Conservation (phyloP, 805 yeast genomes). For the Nakazawaea pomicola region DNA sequence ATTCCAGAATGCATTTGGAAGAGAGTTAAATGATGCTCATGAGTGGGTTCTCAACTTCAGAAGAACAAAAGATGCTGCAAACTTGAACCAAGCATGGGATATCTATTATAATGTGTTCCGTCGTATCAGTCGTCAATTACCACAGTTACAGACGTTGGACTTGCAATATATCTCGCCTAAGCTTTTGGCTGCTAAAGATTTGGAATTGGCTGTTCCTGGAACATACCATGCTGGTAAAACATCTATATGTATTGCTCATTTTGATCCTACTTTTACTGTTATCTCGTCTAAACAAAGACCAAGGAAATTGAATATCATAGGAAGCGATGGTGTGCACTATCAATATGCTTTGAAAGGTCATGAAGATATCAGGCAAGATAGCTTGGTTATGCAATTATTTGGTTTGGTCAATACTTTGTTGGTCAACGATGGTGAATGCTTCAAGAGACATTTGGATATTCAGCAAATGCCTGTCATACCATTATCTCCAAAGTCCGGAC, state of each 20-base stretch:
- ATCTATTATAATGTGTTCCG: constrained; percentile 91
- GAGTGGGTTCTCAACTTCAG: constrained; percentile 90
- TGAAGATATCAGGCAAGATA: constrained; percentile 97
- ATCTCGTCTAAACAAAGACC: constrained; percentile 97
- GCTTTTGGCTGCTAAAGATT: constrained; percentile 66
- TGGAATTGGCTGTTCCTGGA: constrained; percentile 91
- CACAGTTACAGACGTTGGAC: constrained; percentile 81
- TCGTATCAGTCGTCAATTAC: constrained; percentile 82
- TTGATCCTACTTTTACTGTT: constrained; percentile 81
- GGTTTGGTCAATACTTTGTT: constrained; percentile 91
- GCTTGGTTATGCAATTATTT: constrained; percentile 94
- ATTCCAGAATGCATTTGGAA: constrained; percentile 88
- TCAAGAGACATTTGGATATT: constrained; percentile 90
- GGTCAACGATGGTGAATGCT: constrained; percentile 89
- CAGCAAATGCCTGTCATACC: constrained; percentile 94
- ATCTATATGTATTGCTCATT: constrained; percentile 61
- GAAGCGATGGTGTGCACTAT: constrained; percentile 90
- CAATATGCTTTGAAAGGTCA: constrained; percentile 86
- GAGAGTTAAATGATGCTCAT: constrained; percentile 87
- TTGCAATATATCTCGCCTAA: constrained; percentile 93
- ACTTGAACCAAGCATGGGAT: constrained; percentile 97
- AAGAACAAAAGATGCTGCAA: constrained; percentile 79
- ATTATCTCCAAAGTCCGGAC: constrained; percentile 92
- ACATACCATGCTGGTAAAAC: constrained; percentile 85
- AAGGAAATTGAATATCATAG: constrained; percentile 70